Conservation (phyloP, 805 yeast species). For the Wickerhamomyces rabaulensis region DNA sequence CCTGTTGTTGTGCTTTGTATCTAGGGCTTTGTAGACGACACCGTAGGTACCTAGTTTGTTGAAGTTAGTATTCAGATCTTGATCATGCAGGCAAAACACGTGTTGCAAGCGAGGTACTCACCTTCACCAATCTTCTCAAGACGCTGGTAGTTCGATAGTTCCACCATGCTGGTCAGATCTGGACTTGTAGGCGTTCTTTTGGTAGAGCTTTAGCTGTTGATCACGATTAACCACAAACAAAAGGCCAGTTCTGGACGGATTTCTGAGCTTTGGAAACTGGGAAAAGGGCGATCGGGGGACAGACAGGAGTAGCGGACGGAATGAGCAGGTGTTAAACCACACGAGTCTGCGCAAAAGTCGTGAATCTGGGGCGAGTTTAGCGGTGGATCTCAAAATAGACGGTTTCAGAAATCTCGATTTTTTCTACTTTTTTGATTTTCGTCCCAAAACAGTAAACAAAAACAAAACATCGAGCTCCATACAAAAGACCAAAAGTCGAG, state of each 20-base stretch:
- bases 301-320: not conserved
- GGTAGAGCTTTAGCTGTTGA: not conserved
- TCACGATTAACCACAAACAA: not conserved
- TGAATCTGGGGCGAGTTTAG: not conserved
- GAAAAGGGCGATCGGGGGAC: not conserved
- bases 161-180: conserved; percentile 29
- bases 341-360: not conserved
- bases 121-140: conserved; percentile 97
- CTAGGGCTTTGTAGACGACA: conserved; percentile 94
- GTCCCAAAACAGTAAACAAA: conserved; percentile 9
- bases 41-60: conserved; percentile 84
- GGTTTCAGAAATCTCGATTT: not conserved
- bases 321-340: not conserved
- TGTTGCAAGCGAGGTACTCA: conserved; percentile 23
- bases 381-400: not conserved
- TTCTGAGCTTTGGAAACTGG: not conserved
- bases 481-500: not conserved
- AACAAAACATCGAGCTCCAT: conserved; percentile 2
- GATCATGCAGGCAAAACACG: not conserved
- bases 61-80: not conserved
- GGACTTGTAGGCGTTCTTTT: not conserved
- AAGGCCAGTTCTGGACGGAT: not conserved
- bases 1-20: conserved; percentile 83
- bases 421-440: not conserved
- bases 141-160: conserved; percentile 85